phyloP scores from a whole-genome alignment of 1,284 basidiomycete species.

The Fomitopsis palustris region DNA sequence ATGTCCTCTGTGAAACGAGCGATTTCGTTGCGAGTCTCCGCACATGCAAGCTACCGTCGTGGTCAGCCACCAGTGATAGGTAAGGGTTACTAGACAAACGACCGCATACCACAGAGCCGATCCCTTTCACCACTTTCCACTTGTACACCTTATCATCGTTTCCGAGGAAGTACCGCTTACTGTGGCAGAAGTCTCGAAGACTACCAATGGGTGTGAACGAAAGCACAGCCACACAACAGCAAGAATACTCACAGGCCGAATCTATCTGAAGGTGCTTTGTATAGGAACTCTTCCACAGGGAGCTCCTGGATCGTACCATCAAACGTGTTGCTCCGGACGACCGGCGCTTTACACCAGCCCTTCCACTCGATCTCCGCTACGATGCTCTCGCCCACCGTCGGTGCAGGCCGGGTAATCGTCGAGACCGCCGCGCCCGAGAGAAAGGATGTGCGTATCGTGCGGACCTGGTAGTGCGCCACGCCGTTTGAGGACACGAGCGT shows the following conservation, averaged over 20 bases:
- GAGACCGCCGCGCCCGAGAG: constrained; percentile 29
- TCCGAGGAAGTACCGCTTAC: constrained; percentile 48
- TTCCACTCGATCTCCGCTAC: constrained; percentile 50
- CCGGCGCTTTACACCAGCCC: constrained; percentile 36
- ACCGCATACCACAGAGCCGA: constrained; percentile 38
- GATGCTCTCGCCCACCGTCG: constrained; percentile 32
- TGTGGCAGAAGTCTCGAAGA: constrained; percentile 15
- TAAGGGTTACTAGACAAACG: neutral
- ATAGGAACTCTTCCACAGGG: constrained; percentile 40
- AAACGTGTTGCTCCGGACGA: constrained; percentile 41
- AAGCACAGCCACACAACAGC: neutral
- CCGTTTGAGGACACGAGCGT: constrained; percentile 47
- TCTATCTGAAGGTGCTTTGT: constrained; percentile 29
- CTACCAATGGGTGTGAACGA: neutral
- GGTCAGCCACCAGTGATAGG: neutral
- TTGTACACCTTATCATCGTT: constrained; percentile 46
- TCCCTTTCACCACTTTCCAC: constrained; percentile 42
- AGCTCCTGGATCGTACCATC: constrained; percentile 32
- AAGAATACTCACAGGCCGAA: constrained; percentile 41
- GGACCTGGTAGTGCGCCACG: constrained; percentile 43
- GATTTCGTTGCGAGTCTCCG: constrained; percentile 35
- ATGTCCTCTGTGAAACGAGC: constrained; percentile 34
- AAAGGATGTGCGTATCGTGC: constrained; percentile 33
- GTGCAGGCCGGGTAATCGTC: constrained; percentile 36
- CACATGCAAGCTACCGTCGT: constrained; percentile 33